phyloP scores from a whole-genome alignment of 441 rosid species.

The Gossypium lobatum region DNA sequence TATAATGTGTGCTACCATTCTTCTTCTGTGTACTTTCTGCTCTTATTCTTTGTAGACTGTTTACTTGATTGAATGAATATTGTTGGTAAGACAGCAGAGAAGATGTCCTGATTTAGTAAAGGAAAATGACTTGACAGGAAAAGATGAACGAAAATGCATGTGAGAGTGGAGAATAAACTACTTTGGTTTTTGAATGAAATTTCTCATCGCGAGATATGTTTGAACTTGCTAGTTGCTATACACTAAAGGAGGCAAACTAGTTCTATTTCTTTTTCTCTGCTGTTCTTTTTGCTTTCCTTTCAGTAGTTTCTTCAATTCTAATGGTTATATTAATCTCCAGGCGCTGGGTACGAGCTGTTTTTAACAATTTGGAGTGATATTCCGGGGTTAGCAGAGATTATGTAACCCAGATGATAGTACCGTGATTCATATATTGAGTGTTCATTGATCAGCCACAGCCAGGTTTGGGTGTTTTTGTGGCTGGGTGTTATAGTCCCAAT shows the following conservation, averaged over 20 bases:
- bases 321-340: constrained; percentile 6
- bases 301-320: background rate
- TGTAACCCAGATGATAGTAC: background rate
- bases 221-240: background rate
- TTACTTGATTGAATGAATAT: background rate
- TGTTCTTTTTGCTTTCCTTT: background rate
- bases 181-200: background rate
- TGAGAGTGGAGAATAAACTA: background rate
- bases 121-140: background rate
- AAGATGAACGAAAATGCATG: background rate
- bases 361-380: background rate
- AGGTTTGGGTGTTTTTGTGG: background rate
- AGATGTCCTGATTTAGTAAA: background rate
- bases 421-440: background rate
- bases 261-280: background rate
- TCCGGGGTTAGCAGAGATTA: background rate
- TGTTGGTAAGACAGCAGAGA: background rate
- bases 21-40: background rate
- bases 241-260: background rate
- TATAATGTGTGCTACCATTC: background rate
- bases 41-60: background rate
- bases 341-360: constrained; percentile 21
- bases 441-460: background rate
- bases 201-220: background rate
- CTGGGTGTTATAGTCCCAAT: background rate